Conservation (phyloP, 2,329 filamentous ascomycete genomes). For the Nothopassalora personata region DNA sequence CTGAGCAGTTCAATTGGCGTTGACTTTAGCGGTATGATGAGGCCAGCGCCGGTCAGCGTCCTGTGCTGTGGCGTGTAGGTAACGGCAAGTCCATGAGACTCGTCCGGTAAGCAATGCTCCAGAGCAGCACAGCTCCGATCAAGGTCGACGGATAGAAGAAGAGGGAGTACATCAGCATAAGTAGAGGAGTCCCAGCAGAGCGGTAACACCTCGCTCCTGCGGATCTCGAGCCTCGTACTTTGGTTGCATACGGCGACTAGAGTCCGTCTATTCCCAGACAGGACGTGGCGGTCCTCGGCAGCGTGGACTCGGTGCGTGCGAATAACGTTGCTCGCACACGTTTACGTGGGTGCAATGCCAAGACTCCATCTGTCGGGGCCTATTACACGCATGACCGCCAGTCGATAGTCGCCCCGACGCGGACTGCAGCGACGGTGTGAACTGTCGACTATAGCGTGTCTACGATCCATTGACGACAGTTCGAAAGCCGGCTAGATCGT, state of each 20-base stretch:
- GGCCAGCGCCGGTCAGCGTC: not conserved
- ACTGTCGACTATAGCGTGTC: no score
- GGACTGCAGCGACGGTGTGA: no score
- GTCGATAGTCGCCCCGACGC: no score
- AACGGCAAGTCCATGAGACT: not conserved
- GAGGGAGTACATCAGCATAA: not conserved
- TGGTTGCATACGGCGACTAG: not conserved
- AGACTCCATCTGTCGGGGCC: no score
- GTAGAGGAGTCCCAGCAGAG: not conserved
- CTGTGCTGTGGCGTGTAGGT: not conserved
- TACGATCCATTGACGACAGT: no score
- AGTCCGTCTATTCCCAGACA: not conserved
- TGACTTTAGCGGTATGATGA: not conserved
- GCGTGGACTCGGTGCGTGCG: no score
- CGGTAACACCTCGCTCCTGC: not conserved
- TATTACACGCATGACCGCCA: no score
- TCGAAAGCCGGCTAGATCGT: no score
- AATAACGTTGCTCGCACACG: no score
- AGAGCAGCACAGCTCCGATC: not conserved
- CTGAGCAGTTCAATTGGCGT: not conserved
- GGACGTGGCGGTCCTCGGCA: not conserved
- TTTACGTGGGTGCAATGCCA: no score
- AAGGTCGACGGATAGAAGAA: not conserved
- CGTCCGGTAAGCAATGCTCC: not conserved
- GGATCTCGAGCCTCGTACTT: not conserved